Evolutionary conservation across 305 asterid species (phyloP).

Genomic region (Stenogyne calaminthoides): DNA sequence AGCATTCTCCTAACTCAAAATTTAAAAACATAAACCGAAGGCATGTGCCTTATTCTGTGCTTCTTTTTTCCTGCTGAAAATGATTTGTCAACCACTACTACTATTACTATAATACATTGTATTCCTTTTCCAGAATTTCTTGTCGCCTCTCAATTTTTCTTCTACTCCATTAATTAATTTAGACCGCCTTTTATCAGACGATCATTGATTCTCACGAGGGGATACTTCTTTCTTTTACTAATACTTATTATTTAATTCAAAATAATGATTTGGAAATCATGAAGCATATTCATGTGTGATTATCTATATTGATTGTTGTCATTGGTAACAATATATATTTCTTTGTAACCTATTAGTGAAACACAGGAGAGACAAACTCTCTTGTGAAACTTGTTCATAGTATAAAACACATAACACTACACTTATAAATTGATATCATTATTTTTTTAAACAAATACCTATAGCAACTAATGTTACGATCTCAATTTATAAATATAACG

Average conservation of each 20-base stretch:
- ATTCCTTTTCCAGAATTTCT: not conserved
- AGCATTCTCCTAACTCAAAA: not conserved
- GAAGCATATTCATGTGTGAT: too few species aligned
- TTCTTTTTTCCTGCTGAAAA: constrained; percentile 38
- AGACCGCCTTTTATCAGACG: not conserved
- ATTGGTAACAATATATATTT: not conserved
- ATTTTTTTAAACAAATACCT: too few species aligned
- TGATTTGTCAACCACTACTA: constrained; percentile 59
- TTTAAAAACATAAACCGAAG: constrained; percentile 32
- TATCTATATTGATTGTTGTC: not conserved
- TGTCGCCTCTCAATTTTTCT: not conserved
- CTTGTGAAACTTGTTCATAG: too few species aligned
- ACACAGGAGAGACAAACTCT: too few species aligned
- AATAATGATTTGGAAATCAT: not conserved
- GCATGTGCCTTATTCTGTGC: constrained; percentile 52
- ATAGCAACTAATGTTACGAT: too few species aligned
- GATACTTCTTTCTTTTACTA: not conserved
- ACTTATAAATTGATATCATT: too few species aligned
- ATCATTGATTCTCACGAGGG: not conserved
- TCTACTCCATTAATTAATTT: not conserved
- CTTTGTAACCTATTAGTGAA: not conserved
- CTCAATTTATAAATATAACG: too few species aligned
- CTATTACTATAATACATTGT: not conserved
- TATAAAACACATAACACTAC: too few species aligned
- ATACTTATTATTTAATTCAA: too few species aligned